Conservation (phyloP, 2,329 filamentous ascomycete genomes). For the Leptographium radiaticola region DNA sequence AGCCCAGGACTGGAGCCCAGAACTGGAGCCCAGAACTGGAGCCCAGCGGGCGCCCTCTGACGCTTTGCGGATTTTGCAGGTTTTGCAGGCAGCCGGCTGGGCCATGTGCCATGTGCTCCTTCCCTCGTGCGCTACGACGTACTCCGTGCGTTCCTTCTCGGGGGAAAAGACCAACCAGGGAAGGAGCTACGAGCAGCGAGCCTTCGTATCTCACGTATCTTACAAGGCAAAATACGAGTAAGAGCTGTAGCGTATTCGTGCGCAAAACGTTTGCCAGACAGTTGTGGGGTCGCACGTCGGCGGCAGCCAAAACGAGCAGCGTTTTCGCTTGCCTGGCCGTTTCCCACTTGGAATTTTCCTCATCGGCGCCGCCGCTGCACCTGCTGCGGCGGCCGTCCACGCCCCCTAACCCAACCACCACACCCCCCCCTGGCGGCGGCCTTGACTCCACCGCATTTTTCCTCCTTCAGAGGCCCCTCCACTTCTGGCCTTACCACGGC, state of each 20-base stretch:
- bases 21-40: too few relatives aligned
- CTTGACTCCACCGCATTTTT: conserved; percentile 5
- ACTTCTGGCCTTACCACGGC: neutral
- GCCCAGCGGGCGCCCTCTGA: too few relatives aligned
- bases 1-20: too few relatives aligned
- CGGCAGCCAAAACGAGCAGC: conserved; percentile 1
- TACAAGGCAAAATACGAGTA: too few relatives aligned
- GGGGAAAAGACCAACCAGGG: too few relatives aligned
- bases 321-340: neutral
- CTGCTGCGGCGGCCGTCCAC: neutral
- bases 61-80: too few relatives aligned
- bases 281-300: neutral
- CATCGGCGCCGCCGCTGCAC: conserved; percentile 1
- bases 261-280: neutral
- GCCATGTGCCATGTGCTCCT: neutral
- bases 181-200: too few relatives aligned
- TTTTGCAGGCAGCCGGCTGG: too few relatives aligned
- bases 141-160: neutral
- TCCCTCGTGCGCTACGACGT: neutral
- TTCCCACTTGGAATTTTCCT: neutral
- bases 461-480: neutral
- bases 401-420: conserved; percentile 1
- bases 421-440: conserved; percentile 5
- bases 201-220: too few relatives aligned
- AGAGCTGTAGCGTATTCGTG: neutral